Percentiles rank a stretch among this genome's conserved stretches.
These are phyloP conservation scores for Albophoma yamanashiensis DNA, from an alignment of 2,329 filamentous ascomycete species.

Conservation along the genomic window DNA sequence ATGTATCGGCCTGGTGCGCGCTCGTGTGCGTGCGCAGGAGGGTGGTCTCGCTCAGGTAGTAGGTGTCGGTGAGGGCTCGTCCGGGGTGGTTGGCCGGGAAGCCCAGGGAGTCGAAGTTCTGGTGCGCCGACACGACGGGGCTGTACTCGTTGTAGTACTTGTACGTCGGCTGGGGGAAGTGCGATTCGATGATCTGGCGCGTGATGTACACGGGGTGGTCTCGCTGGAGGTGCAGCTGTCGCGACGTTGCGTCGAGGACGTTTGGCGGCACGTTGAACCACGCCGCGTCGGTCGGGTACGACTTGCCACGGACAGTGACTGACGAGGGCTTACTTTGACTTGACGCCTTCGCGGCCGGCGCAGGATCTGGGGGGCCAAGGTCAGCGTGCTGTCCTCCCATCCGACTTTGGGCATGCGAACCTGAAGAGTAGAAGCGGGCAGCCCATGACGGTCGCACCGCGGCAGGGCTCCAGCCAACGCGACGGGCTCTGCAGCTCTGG, in stretches of 20 bases:
- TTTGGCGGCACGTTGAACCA: constrained; percentile 79
- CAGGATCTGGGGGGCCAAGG: background rate
- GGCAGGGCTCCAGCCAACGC: background rate
- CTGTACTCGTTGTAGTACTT: constrained; percentile 68
- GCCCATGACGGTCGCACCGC: background rate
- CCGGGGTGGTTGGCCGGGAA: constrained; percentile 85
- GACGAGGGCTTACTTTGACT: constrained; percentile 12
- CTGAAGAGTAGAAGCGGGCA: constrained; percentile 1
- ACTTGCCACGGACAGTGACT: constrained; percentile 50
- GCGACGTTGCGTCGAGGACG: constrained; percentile 63
- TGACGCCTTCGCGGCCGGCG: background rate
- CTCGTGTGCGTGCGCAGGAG: constrained; percentile 90
- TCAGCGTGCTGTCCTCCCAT: background rate
- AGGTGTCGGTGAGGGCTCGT: constrained; percentile 80
- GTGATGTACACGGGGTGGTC: constrained; percentile 90
- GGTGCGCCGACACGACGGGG: constrained; percentile 70
- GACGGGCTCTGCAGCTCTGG: constrained; percentile 10
- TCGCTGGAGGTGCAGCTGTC: constrained; percentile 77
- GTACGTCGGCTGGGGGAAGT: constrained; percentile 65
- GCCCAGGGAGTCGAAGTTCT: constrained; percentile 96
- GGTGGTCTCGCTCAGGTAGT: constrained; percentile 80
- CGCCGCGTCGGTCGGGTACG: constrained; percentile 55
- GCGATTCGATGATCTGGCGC: constrained; percentile 81
- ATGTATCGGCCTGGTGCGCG: constrained; percentile 79
- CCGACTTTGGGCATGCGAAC: background rate